Base-by-base conservation (phyloP, 768 basidiomycete genomes). In the Suillus paluster region DNA sequence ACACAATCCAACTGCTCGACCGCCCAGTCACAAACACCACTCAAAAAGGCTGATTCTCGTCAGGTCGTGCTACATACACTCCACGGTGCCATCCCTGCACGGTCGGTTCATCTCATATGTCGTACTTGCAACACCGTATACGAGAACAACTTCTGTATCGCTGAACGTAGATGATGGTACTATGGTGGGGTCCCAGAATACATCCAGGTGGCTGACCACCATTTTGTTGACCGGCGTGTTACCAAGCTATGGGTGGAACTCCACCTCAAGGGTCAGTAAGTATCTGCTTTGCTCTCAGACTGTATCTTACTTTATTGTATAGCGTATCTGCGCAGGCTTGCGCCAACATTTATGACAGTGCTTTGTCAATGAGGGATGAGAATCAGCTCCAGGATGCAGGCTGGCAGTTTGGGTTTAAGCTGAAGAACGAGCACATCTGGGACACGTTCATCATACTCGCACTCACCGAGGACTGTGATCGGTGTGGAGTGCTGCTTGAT, bases 381-480 rank as follows among this genome's bases (percentile, higher is more conserved):
- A 42, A 42, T 10, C 8, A 42, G 42, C 42, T 42, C 1, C 8
- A n/a, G 42, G 42, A 42, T n/a, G 42, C 42, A n/a, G 46, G n/a
- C 15, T 59, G 58, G 59, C 59, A 27, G 15, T 60, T 60, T 14
- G 58, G 19, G 5, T 30, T 67, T 9, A 12, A 63, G 7, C 56
- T 73, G 19, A 52, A 45, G 3, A 46, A 64, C 2, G 64, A 67
- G 25, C 63, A 72, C 21, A 65, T 68, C 1, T 75, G 70, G 70
- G 67, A 70, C 36, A 65, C 61, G 0, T 64, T 77, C 46, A 41
- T 70, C 6, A 11, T 72, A 11, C 66, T 72, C 14, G 55, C 68
- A 4, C 64, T 76, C 5, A 67, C 75, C 0, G 4, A 65, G 67
- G 71, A 77, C 59, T 56, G 57, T 27, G 19, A 58, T 10, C 30